phyloP scores from a whole-genome alignment of 805 yeast species.

The Metahyphopichia silvanorum region DNA sequence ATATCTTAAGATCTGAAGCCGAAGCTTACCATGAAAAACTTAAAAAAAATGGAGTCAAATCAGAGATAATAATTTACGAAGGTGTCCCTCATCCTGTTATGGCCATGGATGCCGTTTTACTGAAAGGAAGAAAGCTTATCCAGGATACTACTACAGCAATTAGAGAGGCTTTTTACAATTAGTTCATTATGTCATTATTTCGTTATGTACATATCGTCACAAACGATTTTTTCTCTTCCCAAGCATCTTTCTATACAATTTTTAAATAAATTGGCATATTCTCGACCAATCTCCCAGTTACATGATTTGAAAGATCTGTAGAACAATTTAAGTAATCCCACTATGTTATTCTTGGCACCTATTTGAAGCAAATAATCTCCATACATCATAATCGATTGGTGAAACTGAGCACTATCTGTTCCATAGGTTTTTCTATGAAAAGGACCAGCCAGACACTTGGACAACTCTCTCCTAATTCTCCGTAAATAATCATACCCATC shows the following conservation, averaged over 20 bases:
- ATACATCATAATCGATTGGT: constrained; percentile 38
- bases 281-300: constrained; percentile 57
- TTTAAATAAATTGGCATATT: constrained; percentile 48
- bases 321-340: constrained; percentile 52
- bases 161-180: constrained; percentile 23
- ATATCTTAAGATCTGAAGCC: constrained; percentile 43
- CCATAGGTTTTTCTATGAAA: constrained; percentile 2
- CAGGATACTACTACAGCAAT: constrained; percentile 28
- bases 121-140: constrained; percentile 30
- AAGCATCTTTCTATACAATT: constrained; percentile 55
- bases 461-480: constrained; percentile 45
- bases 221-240: constrained; percentile 44
- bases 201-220: constrained; percentile 60
- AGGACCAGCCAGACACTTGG: constrained; percentile 23
- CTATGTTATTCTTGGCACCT: constrained; percentile 44
- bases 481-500: constrained; percentile 49
- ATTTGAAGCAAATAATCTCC: constrained; percentile 39
- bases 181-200: too few relatives aligned
- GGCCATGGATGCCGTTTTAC: constrained; percentile 43
- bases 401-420: constrained; percentile 31
- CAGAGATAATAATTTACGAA: constrained; percentile 30
- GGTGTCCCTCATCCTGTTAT: constrained; percentile 50
- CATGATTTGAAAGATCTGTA: constrained; percentile 31
- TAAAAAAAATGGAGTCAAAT: constrained; percentile 30
- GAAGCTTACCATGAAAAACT: constrained; percentile 40